A percentile compares a stretch with the other conserved stretches of the same genome.
Evolutionary conservation across 2,329 filamentous ascomycete genomes (phyloP).

Genomic region (Talaromyces atroroseus): DNA sequence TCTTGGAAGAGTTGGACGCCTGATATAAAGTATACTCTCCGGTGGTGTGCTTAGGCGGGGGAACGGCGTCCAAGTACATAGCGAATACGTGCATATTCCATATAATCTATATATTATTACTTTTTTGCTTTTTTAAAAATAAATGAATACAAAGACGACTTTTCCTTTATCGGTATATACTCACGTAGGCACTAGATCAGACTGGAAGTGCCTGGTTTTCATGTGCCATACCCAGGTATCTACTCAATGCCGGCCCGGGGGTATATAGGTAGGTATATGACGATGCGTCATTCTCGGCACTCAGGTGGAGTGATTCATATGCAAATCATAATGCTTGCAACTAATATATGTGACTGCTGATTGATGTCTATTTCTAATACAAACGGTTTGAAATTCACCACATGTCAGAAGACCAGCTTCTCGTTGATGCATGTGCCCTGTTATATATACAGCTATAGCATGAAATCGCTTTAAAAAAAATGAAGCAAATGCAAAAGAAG

Average conservation of each 20-base stretch:
- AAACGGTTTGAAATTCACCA: background rate
- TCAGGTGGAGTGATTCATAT: background rate
- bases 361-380: background rate
- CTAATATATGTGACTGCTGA: background rate
- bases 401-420: conserved; percentile 9
- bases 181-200: background rate
- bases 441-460: conserved; percentile 7
- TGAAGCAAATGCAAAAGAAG: background rate
- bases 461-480: background rate
- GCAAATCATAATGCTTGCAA: background rate
- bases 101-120: background rate
- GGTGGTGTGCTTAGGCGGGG: background rate
- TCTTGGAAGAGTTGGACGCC: background rate
- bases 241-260: background rate
- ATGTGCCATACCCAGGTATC: background rate
- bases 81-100: background rate
- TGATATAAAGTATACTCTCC: background rate
- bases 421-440: background rate
- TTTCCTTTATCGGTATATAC: background rate
- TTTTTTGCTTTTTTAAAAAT: background rate
- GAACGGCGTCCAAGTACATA: background rate
- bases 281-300: background rate
- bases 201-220: background rate
- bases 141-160: background rate
- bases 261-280: background rate